phyloP scores from a whole-genome alignment of 352 stramenopile genomes.

The Blastocystis sp. region DNA sequence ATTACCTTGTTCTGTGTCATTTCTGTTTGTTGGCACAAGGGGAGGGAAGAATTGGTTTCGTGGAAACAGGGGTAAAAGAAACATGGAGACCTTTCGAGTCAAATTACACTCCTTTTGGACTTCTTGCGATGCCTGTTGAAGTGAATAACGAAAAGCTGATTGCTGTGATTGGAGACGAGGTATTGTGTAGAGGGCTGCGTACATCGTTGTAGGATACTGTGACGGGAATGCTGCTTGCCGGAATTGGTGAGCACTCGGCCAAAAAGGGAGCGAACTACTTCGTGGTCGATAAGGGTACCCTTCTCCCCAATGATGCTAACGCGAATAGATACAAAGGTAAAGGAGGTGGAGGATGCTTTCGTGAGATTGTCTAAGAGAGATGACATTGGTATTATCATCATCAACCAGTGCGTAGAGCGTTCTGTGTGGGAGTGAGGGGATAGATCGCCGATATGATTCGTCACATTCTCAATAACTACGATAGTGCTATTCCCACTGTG shows the following conservation, averaged over 20 bases:
- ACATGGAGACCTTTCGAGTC: no score
- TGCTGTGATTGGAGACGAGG: conserved; percentile 64
- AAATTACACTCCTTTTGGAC: no score
- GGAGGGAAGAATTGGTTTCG: conserved; percentile 1
- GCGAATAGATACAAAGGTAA: conserved; percentile 46
- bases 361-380: conserved; percentile 38
- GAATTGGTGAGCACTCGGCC: conserved; percentile 50
- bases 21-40: background rate
- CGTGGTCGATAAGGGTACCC: conserved; percentile 50
- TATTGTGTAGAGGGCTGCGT: background rate
- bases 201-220: conserved; percentile 60
- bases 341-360: conserved; percentile 55
- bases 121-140: conserved; percentile 29
- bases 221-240: conserved; percentile 65
- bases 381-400: conserved; percentile 70
- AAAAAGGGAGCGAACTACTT: conserved; percentile 64
- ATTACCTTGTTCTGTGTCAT: conserved; percentile 11
- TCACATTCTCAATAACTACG: conserved; percentile 64
- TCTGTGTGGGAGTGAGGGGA: background rate
- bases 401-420: conserved; percentile 43
- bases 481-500: conserved; percentile 60
- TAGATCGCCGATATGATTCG: conserved; percentile 69
- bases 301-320: background rate
- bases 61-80: conserved; percentile 30
- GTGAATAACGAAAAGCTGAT: conserved; percentile 53